These are phyloP conservation scores for Picea glauca DNA, from an alignment of 75 land plant species.

Conservation along the genomic window DNA sequence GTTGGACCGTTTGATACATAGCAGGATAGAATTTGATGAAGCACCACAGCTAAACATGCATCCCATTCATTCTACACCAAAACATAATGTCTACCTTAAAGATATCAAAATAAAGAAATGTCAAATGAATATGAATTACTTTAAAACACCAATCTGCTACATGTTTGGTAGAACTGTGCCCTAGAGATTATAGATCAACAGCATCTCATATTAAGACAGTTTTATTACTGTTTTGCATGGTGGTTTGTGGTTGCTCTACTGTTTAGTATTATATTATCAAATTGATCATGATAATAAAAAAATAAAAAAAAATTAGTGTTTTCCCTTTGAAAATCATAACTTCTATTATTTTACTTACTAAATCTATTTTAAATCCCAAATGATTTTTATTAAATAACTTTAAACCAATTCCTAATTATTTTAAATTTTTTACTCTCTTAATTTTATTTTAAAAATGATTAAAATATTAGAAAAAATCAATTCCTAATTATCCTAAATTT, in stretches of 20 bases:
- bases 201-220: not conserved
- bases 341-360: no score
- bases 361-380: no score
- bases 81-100: not conserved
- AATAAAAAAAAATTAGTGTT: no score
- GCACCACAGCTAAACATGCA: slow-evolving; percentile 1
- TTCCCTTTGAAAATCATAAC: no score
- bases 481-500: no score
- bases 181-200: not conserved
- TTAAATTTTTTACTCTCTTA: not conserved
- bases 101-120: not conserved
- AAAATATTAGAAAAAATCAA: not conserved
- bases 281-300: not conserved
- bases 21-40: slow-evolving; percentile 3
- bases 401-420: not conserved
- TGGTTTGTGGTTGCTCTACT: not conserved
- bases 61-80: slow-evolving; percentile 9
- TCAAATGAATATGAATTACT: not conserved
- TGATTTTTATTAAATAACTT: not conserved
- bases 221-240: not conserved
- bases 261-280: not conserved
- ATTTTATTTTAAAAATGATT: not conserved
- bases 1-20: slow-evolving; percentile 3
- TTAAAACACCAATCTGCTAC: not conserved
- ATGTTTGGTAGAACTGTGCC: not conserved